Percentiles rank a stretch among this genome's conserved stretches.
Evolutionary conservation across 148 eudicot genomes (phyloP).

Genomic region (Dysphania ambrosioides): DNA sequence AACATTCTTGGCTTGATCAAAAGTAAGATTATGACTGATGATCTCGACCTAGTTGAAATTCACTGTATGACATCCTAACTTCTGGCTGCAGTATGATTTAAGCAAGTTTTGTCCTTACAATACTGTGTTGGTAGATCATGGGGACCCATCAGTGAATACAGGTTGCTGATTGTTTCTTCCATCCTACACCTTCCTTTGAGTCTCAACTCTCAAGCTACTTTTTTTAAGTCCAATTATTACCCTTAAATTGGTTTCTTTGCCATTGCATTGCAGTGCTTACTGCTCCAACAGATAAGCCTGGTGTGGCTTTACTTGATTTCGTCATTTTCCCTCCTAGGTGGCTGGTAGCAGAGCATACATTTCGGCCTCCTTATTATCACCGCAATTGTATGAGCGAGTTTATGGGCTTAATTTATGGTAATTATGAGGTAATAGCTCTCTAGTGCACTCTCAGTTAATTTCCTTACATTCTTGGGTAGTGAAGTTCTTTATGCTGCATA

Average conservation of each 20-base stretch:
- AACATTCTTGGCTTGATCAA: not conserved
- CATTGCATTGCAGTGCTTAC: constrained; percentile 62
- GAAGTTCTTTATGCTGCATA: not conserved
- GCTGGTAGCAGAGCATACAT: constrained; percentile 98
- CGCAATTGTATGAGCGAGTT: constrained; percentile 99
- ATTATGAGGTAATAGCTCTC: constrained; percentile 66
- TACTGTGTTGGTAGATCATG: constrained; percentile 88
- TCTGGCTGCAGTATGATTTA: constrained; percentile 76
- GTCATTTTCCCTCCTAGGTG: constrained; percentile 97
- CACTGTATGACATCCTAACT: constrained; percentile 18
- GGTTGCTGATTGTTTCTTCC: constrained; percentile 36
- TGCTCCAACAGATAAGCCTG: constrained; percentile 94
- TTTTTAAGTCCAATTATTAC: not conserved
- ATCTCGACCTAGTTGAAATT: constrained; percentile 3
- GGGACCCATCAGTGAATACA: constrained; percentile 95
- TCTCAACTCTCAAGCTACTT: not conserved
- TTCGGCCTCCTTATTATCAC: constrained; percentile 95
- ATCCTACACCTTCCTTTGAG: not conserved
- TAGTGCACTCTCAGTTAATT: not conserved
- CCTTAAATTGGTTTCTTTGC: constrained; percentile 2
- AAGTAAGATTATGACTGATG: not conserved
- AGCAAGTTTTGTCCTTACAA: constrained; percentile 87
- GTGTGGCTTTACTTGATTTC: constrained; percentile 96
- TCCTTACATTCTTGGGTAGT: not conserved
- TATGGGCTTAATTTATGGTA: constrained; percentile 92